Base-by-base conservation (phyloP, 768 basidiomycete species). In the Termitomyces bulborhizus region DNA sequence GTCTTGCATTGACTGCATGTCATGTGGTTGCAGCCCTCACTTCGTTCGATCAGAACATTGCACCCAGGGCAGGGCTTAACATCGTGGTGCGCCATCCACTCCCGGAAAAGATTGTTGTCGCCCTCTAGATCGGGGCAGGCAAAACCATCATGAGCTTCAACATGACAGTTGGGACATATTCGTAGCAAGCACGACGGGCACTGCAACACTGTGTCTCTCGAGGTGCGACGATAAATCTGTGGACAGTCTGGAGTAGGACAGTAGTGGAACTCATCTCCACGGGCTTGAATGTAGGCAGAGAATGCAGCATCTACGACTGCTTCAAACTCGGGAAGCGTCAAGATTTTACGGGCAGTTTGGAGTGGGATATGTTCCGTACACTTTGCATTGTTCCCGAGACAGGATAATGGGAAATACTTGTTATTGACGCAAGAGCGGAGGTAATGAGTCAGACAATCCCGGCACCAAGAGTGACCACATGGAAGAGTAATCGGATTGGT, bases 1-100 rank as follows among this genome's bases (percentile, higher is more conserved):
- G 86, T 83, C 60, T 81, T 77, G 66, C 90, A 93, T 32, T 78
- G 76, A 0, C 74, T 75, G 67, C 90, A 93, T n/a, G 80, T 84
- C 77, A 93, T 83, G 66, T 93, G 90, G 69, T 93, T 87, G 68
- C 90, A 93, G 0, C 90, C 90, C 58, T 83, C 85, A 29, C 71
- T 72, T 40, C 85, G 82, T 68, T 92, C 87, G 59, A 93, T 90
- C 6, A 79, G 75, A 6, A 79, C 76, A 52, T 79, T 79, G 71
- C 90, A 93, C 0, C 78, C 77, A 1, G 90, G 90, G 65, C 90
- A 93, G 32, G 75, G 71, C 72, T 90, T 88, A 53, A 90, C 86
- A 60, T 85, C 82, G 60, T 87, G 79, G 37, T 66, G 66, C 58
- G 66, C 69, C 54, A 78, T 75, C 90, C 90, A 93, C 56, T 78